A percentile compares a stretch with the other conserved stretches of the same genome.
Conservation (phyloP, 768 basidiomycete species). For the Naganishia friedmannii region DNA sequence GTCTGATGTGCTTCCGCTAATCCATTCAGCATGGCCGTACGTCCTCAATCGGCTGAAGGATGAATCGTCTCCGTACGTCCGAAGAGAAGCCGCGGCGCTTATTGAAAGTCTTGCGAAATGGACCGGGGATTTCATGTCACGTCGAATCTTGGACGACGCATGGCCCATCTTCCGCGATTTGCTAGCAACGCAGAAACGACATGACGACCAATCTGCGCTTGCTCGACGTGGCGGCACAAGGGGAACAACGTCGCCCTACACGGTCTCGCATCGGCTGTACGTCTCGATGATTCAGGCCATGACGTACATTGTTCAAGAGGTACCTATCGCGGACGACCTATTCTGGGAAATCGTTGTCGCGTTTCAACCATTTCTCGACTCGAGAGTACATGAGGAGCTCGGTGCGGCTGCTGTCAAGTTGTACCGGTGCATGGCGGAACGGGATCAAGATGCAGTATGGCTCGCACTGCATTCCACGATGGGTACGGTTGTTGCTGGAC, state of each 20-base stretch:
- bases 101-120: slow-evolving; percentile 69
- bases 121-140: slow-evolving; percentile 79
- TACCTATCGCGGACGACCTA: slow-evolving; percentile 67
- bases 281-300: slow-evolving; percentile 72
- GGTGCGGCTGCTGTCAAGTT: slow-evolving; percentile 65
- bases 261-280: slow-evolving; percentile 76
- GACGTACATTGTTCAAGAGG: slow-evolving; percentile 62
- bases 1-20: slow-evolving; percentile 72
- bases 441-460: slow-evolving; percentile 83
- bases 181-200: slow-evolving; percentile 62
- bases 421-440: slow-evolving; percentile 61
- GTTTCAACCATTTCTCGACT: slow-evolving; percentile 73
- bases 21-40: slow-evolving; percentile 92
- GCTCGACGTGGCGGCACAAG: slow-evolving; percentile 62
- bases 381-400: slow-evolving; percentile 68
- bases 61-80: slow-evolving; percentile 66
- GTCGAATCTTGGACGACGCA: slow-evolving; percentile 82
- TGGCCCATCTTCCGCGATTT: slow-evolving; percentile 79
- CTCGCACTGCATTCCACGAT: slow-evolving; percentile 58
- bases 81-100: slow-evolving; percentile 69
- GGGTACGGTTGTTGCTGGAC: slow-evolving; percentile 30
- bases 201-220: slow-evolving; percentile 67
- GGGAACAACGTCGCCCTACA: slow-evolving; percentile 63
- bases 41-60: slow-evolving; percentile 72
- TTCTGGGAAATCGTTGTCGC: slow-evolving; percentile 77